Evolutionary conservation across 1,139 yeast species (phyloP), one percentile per base, ranked within the genome.

Genomic region (Yamadazyma songkhlaensis): DNA sequence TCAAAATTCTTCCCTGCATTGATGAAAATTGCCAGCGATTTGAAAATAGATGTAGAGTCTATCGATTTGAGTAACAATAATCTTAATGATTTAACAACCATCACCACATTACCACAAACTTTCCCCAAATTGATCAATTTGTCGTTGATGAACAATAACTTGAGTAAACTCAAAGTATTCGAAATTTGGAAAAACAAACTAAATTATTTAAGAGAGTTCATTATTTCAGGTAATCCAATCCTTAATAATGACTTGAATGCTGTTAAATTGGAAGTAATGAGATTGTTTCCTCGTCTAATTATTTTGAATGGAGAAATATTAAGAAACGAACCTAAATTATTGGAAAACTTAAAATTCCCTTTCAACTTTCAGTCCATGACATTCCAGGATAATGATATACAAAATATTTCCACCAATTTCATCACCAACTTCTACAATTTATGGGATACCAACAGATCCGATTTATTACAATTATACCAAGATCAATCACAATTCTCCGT

Each of bases 1-100:
- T 75, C 94, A 11, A 90, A 90, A 58, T 82, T 90, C 74, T 89
- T 92, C 59, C 86, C 90, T 3, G 98, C 98, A 0, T 65, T 92
- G 47, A 81, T 92, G 88, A 88, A 85, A 55, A 64, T 94, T 13
- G 96, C 96, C 1, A 68, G 69, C 36, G 76, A 73, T 33, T 53
- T 68, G 31, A 73, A 73, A 32, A 46, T 74, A 11, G 69, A 69
- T 3, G 85, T 89, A 6, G 84, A 81, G 27, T 83, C 92, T 43
- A 79, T 92, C 12, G 88, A 85, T 55, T 67, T 92, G 36, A 82
- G 95, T 10, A 71, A 71, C 41, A 92, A 92, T 55, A 74, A 74
- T 41, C 60, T 90, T 31, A 62, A 64, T 29, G 95, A 87, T 51
- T 72, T 87, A 32, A 55, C 77, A 22, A 60, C 75, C 15, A 69